Base-by-base conservation (phyloP, 306 rosid genomes). In the Bauhinia variegata region DNA sequence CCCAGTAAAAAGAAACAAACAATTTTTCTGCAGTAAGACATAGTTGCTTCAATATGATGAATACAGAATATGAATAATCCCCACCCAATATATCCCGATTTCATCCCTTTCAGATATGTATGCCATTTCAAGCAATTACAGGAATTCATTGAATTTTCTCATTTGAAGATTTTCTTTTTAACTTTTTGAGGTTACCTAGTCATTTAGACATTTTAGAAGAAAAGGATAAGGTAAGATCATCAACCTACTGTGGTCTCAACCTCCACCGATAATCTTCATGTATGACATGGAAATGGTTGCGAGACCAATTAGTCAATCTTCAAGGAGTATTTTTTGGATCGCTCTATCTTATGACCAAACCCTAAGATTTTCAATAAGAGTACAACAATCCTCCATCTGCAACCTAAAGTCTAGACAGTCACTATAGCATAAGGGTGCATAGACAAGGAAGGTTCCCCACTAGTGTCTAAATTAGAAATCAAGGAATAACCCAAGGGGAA, bases 331-430 rank as follows among this genome's bases (percentile, higher is more conserved):
- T 54, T 57, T 59, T 48, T 70, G 30, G 46, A 13, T 47, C 49
- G 14, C 38, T 16, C 43, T 31, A 76, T 30, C 38, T 44, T 13
- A 19, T 57, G 50, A 41, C 19, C 51, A 54, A 47, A 17, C 49
- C 65, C 36, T 38, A 47, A n/a, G 12, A 19, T n/a, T n/a, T n/a
- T n/a, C n/a, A n/a, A n/a, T 37, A 5, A 49, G 32, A 23, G 58
- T 31, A 18, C 34, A 28, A 13, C 10, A 58, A 49, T 70, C 73
- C 49, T 70, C 73, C 49, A 18, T 59, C 34, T 39, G 56, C 56
- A 51, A 7, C 54, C 63, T 37, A 16, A 59, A 36, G 17, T 37
- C 65, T 59, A 49, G 16, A 30, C 47, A 49, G 50, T 49, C 57
- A 54, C 16, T 30, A 23, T 41, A 46, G 52, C 31, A 57, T 7